Evolutionary conservation across 2,329 filamentous ascomycete genomes (phyloP).

Genomic region (Penicillium sp.): DNA sequence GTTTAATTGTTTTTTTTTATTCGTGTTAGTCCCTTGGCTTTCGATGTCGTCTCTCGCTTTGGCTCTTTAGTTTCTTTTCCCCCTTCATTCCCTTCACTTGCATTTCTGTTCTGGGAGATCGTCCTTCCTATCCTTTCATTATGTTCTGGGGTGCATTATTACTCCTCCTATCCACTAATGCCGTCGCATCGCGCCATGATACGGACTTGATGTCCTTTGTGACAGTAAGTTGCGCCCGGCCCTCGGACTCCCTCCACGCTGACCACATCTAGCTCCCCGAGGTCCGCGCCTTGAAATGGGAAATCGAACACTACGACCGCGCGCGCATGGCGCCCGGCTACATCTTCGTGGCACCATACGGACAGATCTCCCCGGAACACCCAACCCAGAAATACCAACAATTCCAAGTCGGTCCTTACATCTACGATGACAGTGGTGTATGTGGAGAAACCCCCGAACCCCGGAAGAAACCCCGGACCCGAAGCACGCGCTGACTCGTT

Average conservation of each 20-base stretch:
- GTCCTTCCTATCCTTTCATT: conserved; percentile 32
- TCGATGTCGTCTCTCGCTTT: neutral
- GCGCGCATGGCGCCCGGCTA: conserved; percentile 44
- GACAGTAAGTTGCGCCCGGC: conserved; percentile 26
- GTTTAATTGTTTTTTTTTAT: neutral
- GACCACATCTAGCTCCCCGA: conserved; percentile 28
- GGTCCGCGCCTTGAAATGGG: conserved; percentile 32
- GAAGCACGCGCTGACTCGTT: conserved; percentile 7
- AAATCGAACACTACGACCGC: conserved; percentile 26
- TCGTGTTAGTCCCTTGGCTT: neutral
- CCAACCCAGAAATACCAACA: conserved; percentile 37
- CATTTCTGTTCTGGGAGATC: conserved; percentile 14
- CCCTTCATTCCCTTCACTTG: conserved; percentile 6
- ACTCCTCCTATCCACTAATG: conserved; percentile 25
- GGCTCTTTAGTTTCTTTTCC: neutral
- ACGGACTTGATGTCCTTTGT: conserved; percentile 38
- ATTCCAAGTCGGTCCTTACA: conserved; percentile 51
- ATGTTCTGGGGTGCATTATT: conserved; percentile 27
- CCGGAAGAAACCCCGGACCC: neutral
- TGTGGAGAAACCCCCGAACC: neutral
- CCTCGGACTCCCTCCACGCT: neutral
- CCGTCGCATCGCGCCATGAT: conserved; percentile 28
- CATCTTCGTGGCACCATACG: conserved; percentile 52
- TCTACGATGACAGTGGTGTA: conserved; percentile 52
- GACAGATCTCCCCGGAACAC: conserved; percentile 24